Base-by-base conservation (phyloP, 495 filamentous ascomycete species). In the Xeromyces bisporus region DNA sequence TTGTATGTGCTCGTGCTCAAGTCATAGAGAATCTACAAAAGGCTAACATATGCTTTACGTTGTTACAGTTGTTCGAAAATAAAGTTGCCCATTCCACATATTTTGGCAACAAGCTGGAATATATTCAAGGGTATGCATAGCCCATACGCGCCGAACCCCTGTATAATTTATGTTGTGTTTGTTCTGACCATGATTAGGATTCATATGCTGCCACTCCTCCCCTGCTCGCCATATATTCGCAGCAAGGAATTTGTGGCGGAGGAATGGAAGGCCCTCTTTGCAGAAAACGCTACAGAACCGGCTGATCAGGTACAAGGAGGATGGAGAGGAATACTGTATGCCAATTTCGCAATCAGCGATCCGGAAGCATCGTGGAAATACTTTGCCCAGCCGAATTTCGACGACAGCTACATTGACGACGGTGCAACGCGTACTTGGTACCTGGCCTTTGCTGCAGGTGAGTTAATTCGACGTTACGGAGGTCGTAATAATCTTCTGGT, bases 51-150 rank as follows among this genome's bases (percentile, higher is more conserved):
- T 3, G n/a, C n/a, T n/a, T n/a, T n/a, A n/a, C n/a, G n/a, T n/a
- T n/a, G n/a, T n/a, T n/a, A 2, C 31, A 70, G 67, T 50, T 96
- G 5, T 97, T 94, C 47, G 89, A 97, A 52, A 96, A 94, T 53
- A 97, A 97, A 53, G 67, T 86, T 26, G 81, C 94, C 49, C 89
- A 94, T 51, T 79, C 77, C 6, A 97, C 89, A 2, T 96, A 89
- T 56, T 97, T 97, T 44, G 85, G 86, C 7, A 46, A 48, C 31
- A 76, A 81, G 33, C 58, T 69, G 2, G 82, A 93, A 56, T 91
- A 74, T 46, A 73, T 96, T 37, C 77, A 97, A 55, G 89, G 71
- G 64, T 67, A 53, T 17, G 49, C 15, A n/a, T n/a, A n/a, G n/a
- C n/a, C n/a, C n/a, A n/a, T n/a, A n/a, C n/a, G n/a, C n/a, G n/a